These are phyloP conservation scores for Diaporthe sp. DNA, from an alignment of 2,329 filamentous ascomycete genomes.

Conservation along the genomic window DNA sequence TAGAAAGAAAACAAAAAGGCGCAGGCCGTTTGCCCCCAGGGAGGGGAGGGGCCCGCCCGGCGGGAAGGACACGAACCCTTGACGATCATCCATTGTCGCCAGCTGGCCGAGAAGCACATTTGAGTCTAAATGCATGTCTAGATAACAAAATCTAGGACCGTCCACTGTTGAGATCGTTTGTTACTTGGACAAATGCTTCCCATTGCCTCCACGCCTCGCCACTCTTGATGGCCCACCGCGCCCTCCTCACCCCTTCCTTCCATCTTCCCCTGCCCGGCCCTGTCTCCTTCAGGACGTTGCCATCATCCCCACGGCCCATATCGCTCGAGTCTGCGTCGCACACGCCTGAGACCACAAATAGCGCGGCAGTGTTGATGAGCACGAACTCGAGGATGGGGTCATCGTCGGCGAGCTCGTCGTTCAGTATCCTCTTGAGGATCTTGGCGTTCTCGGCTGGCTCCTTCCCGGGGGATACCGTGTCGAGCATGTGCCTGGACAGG, in stretches of 20 bases:
- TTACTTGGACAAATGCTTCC: conserved; percentile 84
- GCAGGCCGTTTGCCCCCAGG: neutral
- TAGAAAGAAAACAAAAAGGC: conserved; percentile 43
- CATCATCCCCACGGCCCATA: conserved; percentile 85
- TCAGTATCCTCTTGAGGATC: conserved; percentile 82
- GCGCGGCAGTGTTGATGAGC: conserved; percentile 89
- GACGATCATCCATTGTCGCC: neutral
- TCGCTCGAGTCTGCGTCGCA: conserved; percentile 84
- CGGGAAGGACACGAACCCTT: neutral
- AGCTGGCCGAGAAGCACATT: neutral
- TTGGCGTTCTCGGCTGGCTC: conserved; percentile 87
- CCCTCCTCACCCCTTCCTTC: conserved; percentile 93
- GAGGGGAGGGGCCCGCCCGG: neutral
- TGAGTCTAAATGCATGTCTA: neutral
- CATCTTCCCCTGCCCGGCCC: conserved; percentile 89
- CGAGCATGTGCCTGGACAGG: conserved; percentile 77
- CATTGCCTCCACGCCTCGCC: conserved; percentile 88
- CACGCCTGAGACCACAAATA: conserved; percentile 86
- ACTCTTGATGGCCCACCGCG: conserved; percentile 88
- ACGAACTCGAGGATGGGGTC: conserved; percentile 94
- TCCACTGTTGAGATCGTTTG: conserved; percentile 59
- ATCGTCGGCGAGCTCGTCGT: conserved; percentile 76
- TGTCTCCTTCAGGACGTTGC: conserved; percentile 81
- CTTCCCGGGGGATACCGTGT: conserved; percentile 84
- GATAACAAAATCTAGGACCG: neutral